These are phyloP conservation scores for Saccharomyces cerevisiae DNA, from an alignment of 805 yeast genomes.

Conservation along the genomic window DNA sequence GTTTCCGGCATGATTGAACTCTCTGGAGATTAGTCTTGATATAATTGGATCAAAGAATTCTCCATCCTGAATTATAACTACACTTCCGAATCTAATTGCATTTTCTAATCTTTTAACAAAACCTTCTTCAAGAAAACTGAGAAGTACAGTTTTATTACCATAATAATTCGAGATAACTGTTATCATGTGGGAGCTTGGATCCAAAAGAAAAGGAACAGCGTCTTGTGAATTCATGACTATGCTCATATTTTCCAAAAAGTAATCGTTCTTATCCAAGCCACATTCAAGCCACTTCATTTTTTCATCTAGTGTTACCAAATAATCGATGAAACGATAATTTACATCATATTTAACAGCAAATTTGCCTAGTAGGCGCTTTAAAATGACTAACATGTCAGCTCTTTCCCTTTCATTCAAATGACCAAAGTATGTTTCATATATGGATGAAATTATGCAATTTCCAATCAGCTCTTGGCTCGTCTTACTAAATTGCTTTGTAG, in stretches of 20 bases:
- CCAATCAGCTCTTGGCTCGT: conserved; percentile 50
- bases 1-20: conserved; percentile 59
- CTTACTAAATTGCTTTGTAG: conserved; percentile 42
- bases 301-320: conserved; percentile 36
- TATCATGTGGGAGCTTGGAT: conserved; percentile 50
- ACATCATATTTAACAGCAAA: conserved; percentile 35
- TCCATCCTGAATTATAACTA: conserved; percentile 65
- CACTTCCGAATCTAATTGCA: conserved; percentile 75
- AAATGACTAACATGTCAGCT: conserved; percentile 24
- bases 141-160: conserved; percentile 36
- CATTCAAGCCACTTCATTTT: conserved; percentile 42
- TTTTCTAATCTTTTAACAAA: conserved; percentile 67
- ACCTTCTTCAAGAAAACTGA: conserved; percentile 66
- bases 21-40: conserved; percentile 52
- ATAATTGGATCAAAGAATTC: conserved; percentile 74
- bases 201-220: conserved; percentile 55
- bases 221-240: conserved; percentile 35
- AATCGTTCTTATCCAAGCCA: conserved; percentile 51
- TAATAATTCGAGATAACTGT: conserved; percentile 33
- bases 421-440: conserved; percentile 57
- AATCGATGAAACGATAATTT: conserved; percentile 29
- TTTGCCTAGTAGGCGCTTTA: conserved; percentile 32
- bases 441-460: conserved; percentile 54
- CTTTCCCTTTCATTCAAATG: conserved; percentile 43
- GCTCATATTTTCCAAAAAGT: conserved; percentile 55